These are phyloP conservation scores for Beauveria varroae DNA, from an alignment of 2,329 filamentous ascomycete genomes.

Conservation along the genomic window DNA sequence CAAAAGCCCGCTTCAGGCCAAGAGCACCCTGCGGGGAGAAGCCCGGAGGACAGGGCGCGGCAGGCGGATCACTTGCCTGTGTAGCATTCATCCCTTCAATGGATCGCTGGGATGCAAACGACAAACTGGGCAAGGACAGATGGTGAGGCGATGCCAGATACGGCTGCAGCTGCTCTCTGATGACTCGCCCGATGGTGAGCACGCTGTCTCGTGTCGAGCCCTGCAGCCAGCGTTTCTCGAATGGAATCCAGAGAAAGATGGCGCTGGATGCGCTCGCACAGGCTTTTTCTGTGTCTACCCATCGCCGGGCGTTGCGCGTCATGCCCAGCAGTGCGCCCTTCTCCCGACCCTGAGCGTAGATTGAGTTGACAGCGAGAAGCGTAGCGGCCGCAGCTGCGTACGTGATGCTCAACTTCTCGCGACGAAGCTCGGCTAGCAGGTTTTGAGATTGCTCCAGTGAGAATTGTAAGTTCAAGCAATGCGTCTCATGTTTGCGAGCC, in stretches of 20 bases:
- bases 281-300: neutral
- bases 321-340: neutral
- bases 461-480: neutral
- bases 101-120: neutral
- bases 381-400: neutral
- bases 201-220: neutral
- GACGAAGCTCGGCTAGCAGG: neutral
- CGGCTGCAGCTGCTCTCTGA: neutral
- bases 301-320: slow-evolving; percentile 2
- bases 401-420: neutral
- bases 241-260: neutral
- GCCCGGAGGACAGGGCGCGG: neutral
- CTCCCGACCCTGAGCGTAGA: neutral
- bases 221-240: neutral
- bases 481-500: neutral
- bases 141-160: neutral
- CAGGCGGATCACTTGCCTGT: neutral
- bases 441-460: neutral
- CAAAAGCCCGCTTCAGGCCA: neutral
- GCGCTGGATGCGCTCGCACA: neutral
- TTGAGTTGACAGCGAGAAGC: neutral
- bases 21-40: neutral
- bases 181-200: neutral
- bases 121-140: neutral
- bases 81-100: neutral